These are phyloP conservation scores for Russula brevipes DNA, from an alignment of 768 basidiomycete genomes.

Conservation along the genomic window DNA sequence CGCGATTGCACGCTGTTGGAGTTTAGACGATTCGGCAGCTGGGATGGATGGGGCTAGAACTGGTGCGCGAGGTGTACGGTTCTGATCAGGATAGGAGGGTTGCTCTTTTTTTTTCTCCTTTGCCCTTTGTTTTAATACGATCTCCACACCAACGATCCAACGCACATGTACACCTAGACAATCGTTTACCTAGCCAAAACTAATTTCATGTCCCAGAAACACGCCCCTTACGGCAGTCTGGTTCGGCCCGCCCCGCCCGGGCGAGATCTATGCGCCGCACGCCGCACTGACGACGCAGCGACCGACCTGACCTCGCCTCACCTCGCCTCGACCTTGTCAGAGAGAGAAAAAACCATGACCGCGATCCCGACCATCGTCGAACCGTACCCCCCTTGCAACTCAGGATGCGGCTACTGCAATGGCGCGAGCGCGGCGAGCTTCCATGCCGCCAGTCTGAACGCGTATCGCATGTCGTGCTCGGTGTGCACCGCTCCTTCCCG, in stretches of 20 bases:
- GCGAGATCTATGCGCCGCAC: neutral
- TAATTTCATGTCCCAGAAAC: constrained; percentile 13
- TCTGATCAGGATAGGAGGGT: constrained; percentile 9
- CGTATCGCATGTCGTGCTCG: constrained; percentile 23
- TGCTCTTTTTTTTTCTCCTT: neutral
- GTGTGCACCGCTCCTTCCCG: neutral
- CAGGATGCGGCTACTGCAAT: constrained; percentile 17
- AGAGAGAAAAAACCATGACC: neutral
- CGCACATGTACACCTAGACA: constrained; percentile 20
- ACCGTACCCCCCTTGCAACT: constrained; percentile 3
- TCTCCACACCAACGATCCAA: constrained; percentile 1
- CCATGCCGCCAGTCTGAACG: constrained; percentile 5
- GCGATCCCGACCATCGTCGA: constrained; percentile 5
- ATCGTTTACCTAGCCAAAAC: neutral
- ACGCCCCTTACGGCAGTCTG: neutral
- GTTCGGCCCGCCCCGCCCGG: constrained; percentile 1
- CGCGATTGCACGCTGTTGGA: constrained; percentile 67
- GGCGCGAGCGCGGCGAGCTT: neutral
- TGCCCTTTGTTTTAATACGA: neutral
- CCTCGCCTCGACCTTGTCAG: neutral
- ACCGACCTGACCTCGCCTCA: neutral
- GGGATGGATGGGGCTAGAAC: constrained; percentile 75
- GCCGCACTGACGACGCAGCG: neutral
- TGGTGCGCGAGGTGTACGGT: constrained; percentile 26
- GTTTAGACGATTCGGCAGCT: constrained; percentile 76